Base-by-base conservation (phyloP, 352 stramenopile species). In the Globisporangium uncinulatum region DNA sequence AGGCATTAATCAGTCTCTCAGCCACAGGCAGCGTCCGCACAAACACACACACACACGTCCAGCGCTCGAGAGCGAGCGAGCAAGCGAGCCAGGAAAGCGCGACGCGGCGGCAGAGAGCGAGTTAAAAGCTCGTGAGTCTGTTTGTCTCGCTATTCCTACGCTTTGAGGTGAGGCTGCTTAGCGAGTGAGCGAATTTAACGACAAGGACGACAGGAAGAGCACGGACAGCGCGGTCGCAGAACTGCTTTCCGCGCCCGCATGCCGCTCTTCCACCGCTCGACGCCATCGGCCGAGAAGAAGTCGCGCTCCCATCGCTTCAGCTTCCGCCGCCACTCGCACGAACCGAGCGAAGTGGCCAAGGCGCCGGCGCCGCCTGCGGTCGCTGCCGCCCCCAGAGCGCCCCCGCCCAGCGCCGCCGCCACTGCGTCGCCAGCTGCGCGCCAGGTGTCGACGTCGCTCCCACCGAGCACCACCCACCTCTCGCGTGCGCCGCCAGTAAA, bases 261-360 rank as follows among this genome's bases (percentile, higher is more conserved):
- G 79, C 73, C 76, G 65, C 74, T 88, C 41, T 88, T 90, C 73
- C 78, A 69, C 47, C 73, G 74, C 41, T 73, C 79, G 32, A 31
- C 43, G 19, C 19, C 24, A 29, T 29, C 43, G n/a, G 76, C 70
- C 57, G 48, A 69, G 51, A 63, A 68, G 54, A 79, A 83, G 63
- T 59, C 62, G 64, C 84, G 83, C 66, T 73, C 70, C 49, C 64
- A 61, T 17, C 74, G 76, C 63, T 88, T 90, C 62, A 88, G 77
- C 54, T 75, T 90, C 67, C 80, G 77, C 51, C 84, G 79, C 44
- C 73, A 86, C 62, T 75, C 79, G 57, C 58, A 73, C 49, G 67
- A 73, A 41, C 32, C 57, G 43, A 37, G 19, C 24, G 50, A 63
- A 7, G 19, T 17, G 9, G 11, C 31, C 17, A 45, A 46, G 57